Evolutionary conservation across 805 yeast genomes (phyloP), one percentile per base, ranked within the genome.

Genomic region (Nakazawaea molendinolei): DNA sequence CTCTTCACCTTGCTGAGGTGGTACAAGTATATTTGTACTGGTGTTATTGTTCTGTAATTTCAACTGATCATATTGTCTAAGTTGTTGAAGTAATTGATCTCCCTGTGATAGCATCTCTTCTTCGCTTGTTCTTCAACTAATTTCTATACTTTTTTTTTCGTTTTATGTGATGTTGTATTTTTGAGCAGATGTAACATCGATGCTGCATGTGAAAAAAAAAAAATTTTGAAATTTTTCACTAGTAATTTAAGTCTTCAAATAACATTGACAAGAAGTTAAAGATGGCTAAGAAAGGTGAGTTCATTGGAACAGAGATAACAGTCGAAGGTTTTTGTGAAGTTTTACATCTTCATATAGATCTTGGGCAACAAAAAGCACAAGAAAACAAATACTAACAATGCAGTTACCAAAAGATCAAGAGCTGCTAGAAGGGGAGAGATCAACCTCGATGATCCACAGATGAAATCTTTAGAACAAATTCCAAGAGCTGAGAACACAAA

Each of bases 341-440:
- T n/a, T n/a, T n/a, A n/a, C n/a, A n/a, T n/a, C n/a, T n/a, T n/a
- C n/a, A n/a, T n/a, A n/a, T n/a, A n/a, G n/a, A n/a, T 8, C 8
- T 8, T n/a, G 6, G 15, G 13, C n/a, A 13, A 19, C 10, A 6
- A 22, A 21, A 21, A n/a, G 12, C 16, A 9, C 8, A 9, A 24
- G 15, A 13, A 19, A 16, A 3, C 12, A 17, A 12, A 5, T 23
- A 23, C 31, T 33, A 27, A 28, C 27, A 17, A 23, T 9, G 2
- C 16, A 38, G 70, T 77, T 19, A 78, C 86, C 14, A 79, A 79
- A 45, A 76, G 71, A 42, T 78, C 87, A 29, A 70, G 92, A 61
- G 86, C 87, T 3, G 89, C 92, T 2, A 75, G 89, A 60, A 67
- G 86, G 53, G 81, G 79, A 5, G 72, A 67, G 41, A 55, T 61